Base-by-base conservation (phyloP, 75 land plant genomes). In the Cupressus sempervirens region DNA sequence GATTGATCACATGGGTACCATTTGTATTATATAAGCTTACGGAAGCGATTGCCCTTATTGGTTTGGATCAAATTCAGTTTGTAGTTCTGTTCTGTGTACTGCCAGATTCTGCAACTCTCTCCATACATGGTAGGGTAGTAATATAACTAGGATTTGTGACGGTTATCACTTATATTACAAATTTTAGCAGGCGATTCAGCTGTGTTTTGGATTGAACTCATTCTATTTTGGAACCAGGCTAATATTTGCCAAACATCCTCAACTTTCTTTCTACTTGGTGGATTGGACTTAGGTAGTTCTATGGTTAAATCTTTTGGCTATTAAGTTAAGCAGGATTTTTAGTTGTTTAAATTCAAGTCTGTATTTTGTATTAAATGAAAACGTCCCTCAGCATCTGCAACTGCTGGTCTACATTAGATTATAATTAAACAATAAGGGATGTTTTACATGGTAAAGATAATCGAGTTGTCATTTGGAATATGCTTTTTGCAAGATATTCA, bases 61-160 rank as follows among this genome's bases (percentile, higher is more conserved):
- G 53, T 50, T 50, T 50, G 62, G 62, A 56, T 56, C 18, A 18
- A 56, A 56, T 23, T 16, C 95, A 54, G 98, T 97, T 58, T 96
- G 98, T 95, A 26, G 87, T 93, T 53, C 91, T 91, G 99, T 95
- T 43, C 16, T 62, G 15, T 52, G 52, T 82, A 30, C 30, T 29
- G 30, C 7, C 29, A 3, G 20, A 40, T 23, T 38, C n/a, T 16
- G 41, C 3, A 40, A 77, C 32, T 23, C 26, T 18, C 20, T 79
- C 13, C n/a, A 6, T 79, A 40, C 48, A 23, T 79, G 7, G 30
- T 79, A 45, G 81, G 29, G 48, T 79, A 45, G 81, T 45, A 26
- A 43, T 79, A 29, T 79, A 79, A 26, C 14, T 45, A 45, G 81
- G 30, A 43, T 45, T 26, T 4, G 45, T 79, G 32, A 11, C 12